Conservation (phyloP, 1,284 basidiomycete species). For the Albatrellus sp. region DNA sequence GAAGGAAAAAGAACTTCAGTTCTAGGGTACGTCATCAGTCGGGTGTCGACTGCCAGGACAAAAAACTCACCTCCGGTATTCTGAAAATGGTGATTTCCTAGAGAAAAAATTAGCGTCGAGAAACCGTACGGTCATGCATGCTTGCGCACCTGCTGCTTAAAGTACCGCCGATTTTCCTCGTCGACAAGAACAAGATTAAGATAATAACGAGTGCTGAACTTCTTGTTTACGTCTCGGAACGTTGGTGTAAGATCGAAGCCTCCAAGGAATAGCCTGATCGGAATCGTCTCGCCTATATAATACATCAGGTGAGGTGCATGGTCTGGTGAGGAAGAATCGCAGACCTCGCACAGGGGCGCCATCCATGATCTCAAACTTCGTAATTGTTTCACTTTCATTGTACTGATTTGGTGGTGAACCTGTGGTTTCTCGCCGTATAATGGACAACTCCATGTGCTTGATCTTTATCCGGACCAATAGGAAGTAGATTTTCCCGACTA, state of each 20-base stretch:
- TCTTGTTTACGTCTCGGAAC: constrained; percentile 98
- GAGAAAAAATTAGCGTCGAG: constrained; percentile 2
- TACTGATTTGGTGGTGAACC: constrained; percentile 96
- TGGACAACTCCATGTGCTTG: constrained; percentile 99
- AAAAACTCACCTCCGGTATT: constrained; percentile 54
- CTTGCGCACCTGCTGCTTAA: constrained; percentile 70
- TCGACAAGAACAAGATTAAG: constrained; percentile 95
- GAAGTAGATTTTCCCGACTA: constrained; percentile 99
- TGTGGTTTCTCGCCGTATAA: constrained; percentile 94
- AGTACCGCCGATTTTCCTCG: constrained; percentile 93
- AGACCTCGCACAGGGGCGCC: constrained; percentile 85
- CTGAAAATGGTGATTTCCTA: constrained; percentile 66
- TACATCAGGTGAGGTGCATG: background rate
- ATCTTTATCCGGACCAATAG: constrained; percentile 98
- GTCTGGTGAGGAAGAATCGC: constrained; percentile 11
- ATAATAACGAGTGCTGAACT: constrained; percentile 95
- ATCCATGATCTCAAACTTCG: constrained; percentile 99
- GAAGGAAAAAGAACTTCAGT: background rate
- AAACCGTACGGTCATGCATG: background rate
- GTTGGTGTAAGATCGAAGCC: constrained; percentile 98
- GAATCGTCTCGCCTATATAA: constrained; percentile 83
- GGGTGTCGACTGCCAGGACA: background rate
- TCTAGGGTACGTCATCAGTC: background rate
- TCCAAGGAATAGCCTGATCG: constrained; percentile 93
- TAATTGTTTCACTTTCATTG: constrained; percentile 98